Evolutionary conservation across 169 alveolate species (phyloP).

Genomic region (Eimeria brunetti): DNA sequence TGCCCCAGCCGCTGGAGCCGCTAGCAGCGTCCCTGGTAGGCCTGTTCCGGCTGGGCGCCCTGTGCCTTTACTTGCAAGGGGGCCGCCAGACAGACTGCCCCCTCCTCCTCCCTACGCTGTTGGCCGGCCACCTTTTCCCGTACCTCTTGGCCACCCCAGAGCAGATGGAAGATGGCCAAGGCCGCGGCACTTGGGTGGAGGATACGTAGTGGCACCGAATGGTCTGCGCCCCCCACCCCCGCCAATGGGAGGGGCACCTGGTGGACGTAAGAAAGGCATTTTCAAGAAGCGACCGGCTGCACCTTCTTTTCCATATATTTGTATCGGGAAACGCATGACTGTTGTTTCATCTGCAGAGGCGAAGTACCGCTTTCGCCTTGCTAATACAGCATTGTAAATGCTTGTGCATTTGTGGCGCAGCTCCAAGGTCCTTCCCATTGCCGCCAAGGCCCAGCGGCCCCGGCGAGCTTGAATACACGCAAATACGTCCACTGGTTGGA

Average conservation of each 20-base stretch:
- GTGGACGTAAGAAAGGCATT: slow-evolving; percentile 27
- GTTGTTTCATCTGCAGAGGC: not conserved
- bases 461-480: slow-evolving; percentile 43
- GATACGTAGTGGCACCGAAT: slow-evolving; percentile 42
- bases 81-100: slow-evolving; percentile 49
- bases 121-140: slow-evolving; percentile 48
- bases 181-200: slow-evolving; percentile 55
- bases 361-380: not conserved
- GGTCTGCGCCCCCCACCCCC: slow-evolving; percentile 69
- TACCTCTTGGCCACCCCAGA: slow-evolving; percentile 44
- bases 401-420: slow-evolving; percentile 63
- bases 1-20: slow-evolving; percentile 43
- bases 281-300: not conserved
- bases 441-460: slow-evolving; percentile 46
- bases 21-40: slow-evolving; percentile 20
- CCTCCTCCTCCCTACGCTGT: slow-evolving; percentile 42
- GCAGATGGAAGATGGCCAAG: slow-evolving; percentile 51
- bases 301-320: not conserved
- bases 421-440: slow-evolving; percentile 59
- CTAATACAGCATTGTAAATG: not conserved
- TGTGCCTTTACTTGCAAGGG: slow-evolving; percentile 2
- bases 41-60: slow-evolving; percentile 50
- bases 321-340: not conserved
- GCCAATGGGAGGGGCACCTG: slow-evolving; percentile 26
- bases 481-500: slow-evolving; percentile 39